Percentiles rank a stretch among this genome's conserved stretches.
Evolutionary conservation across 2,329 filamentous ascomycete species (phyloP).

Genomic region (Purpureocillium takamizusanense): DNA sequence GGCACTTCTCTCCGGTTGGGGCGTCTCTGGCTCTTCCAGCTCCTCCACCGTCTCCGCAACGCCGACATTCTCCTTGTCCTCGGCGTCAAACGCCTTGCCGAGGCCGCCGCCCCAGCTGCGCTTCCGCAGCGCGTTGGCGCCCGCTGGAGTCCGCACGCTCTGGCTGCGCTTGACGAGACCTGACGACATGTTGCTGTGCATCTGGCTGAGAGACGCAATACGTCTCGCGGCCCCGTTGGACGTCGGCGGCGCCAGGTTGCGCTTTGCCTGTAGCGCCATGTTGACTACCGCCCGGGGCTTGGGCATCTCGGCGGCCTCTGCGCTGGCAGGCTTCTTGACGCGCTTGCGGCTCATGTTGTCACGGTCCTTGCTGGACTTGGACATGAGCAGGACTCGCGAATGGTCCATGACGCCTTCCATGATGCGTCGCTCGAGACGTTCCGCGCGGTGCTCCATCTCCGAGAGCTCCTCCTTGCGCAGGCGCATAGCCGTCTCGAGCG

Average conservation of each 20-base stretch:
- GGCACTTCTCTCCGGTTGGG: slow-evolving; percentile 6
- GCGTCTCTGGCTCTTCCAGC: slow-evolving; percentile 22
- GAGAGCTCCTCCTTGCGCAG: slow-evolving; percentile 86
- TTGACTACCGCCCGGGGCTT: slow-evolving; percentile 31
- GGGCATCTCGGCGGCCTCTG: slow-evolving; percentile 10
- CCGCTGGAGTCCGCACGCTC: slow-evolving; percentile 57
- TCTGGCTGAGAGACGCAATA: slow-evolving; percentile 86
- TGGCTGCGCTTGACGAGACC: slow-evolving; percentile 67
- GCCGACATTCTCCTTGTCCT: slow-evolving; percentile 55
- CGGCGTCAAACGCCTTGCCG: slow-evolving; percentile 40
- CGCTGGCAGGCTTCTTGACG: slow-evolving; percentile 30
- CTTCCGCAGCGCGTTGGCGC: slow-evolving; percentile 46
- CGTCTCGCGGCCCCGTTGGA: slow-evolving; percentile 56
- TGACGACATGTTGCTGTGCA: slow-evolving; percentile 62
- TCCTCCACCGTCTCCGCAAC: slow-evolving; percentile 59
- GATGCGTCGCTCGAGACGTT: slow-evolving; percentile 83
- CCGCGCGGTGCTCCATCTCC: slow-evolving; percentile 82
- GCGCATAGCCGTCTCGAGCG: slow-evolving; percentile 80
- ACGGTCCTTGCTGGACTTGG: slow-evolving; percentile 46
- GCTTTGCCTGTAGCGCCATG: slow-evolving; percentile 45
- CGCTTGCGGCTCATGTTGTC: slow-evolving; percentile 53
- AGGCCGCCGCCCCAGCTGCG: slow-evolving; percentile 55
- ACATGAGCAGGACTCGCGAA: slow-evolving; percentile 79
- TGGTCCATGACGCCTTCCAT: slow-evolving; percentile 95
- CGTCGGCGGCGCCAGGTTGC: slow-evolving; percentile 35